Percentiles rank a stretch among this genome's conserved stretches.
These are phyloP conservation scores for Dalechampia spathulata DNA, from an alignment of 441 rosid species.

Conservation along the genomic window DNA sequence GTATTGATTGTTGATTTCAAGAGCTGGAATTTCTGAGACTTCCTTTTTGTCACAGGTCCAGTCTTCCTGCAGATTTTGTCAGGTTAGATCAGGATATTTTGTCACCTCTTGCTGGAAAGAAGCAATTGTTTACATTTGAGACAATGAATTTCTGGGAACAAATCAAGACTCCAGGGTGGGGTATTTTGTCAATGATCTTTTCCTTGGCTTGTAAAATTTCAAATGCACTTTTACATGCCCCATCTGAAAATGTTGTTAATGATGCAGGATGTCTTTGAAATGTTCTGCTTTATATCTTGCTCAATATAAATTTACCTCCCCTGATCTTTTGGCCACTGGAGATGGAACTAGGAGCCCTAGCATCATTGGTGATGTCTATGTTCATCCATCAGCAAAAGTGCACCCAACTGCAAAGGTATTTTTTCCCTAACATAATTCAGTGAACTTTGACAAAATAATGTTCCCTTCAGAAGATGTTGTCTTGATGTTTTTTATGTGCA, in stretches of 20 bases:
- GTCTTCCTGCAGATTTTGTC: slow-evolving; percentile 48
- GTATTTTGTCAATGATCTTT: not conserved
- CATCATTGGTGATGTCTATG: slow-evolving; percentile 59
- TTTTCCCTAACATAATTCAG: not conserved
- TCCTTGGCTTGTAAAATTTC: not conserved
- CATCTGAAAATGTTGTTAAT: slow-evolving; percentile 8
- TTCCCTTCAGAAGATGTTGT: no score
- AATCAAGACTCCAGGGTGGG: slow-evolving; percentile 76
- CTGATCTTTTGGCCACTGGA: slow-evolving; percentile 51
- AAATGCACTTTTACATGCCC: not conserved
- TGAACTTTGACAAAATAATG: not conserved
- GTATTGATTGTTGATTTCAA: not conserved
- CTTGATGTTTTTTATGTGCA: no score
- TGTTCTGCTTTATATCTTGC: slow-evolving; percentile 70
- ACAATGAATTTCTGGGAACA: slow-evolving; percentile 80
- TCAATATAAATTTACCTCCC: slow-evolving; percentile 43
- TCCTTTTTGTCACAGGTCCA: slow-evolving; percentile 20
- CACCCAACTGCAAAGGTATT: slow-evolving; percentile 78
- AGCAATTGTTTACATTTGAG: slow-evolving; percentile 63
- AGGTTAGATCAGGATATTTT: slow-evolving; percentile 83
- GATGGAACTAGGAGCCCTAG: slow-evolving; percentile 41
- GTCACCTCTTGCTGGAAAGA: slow-evolving; percentile 87
- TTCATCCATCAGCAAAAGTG: slow-evolving; percentile 77
- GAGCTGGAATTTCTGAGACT: not conserved
- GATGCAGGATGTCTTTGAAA: slow-evolving; percentile 58